These are phyloP conservation scores for Nemania diffusa DNA, from an alignment of 2,329 filamentous ascomycete species.

Conservation along the genomic window DNA sequence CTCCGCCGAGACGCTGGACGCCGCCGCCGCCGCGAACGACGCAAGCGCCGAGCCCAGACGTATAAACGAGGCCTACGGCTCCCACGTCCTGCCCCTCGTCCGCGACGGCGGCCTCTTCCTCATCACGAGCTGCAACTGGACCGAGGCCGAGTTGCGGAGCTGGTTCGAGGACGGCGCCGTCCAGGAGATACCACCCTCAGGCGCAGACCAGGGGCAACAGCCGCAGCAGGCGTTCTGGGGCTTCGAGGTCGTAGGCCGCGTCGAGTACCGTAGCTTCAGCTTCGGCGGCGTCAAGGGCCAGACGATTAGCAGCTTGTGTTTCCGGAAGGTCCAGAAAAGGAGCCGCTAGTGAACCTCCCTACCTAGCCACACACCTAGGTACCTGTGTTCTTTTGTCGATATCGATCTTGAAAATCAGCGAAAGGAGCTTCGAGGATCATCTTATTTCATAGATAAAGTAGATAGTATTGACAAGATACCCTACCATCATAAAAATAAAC, in stretches of 20 bases:
- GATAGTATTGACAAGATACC: constrained; percentile 2
- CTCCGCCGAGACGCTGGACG: constrained; percentile 59
- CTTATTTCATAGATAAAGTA: not conserved
- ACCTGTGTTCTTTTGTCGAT: too few species aligned
- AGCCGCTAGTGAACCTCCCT: not conserved
- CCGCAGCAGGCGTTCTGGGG: constrained; percentile 47
- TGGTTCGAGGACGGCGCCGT: constrained; percentile 74
- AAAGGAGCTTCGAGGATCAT: not conserved
- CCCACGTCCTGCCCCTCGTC: constrained; percentile 74
- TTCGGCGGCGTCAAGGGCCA: constrained; percentile 92
- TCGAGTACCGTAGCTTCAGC: constrained; percentile 86
- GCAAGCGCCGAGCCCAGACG: constrained; percentile 55
- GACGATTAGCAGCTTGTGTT: constrained; percentile 88
- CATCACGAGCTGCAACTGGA: constrained; percentile 98
- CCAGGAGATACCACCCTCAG: not conserved
- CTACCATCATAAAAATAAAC: not conserved
- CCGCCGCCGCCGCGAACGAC: not conserved
- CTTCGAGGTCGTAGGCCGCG: constrained; percentile 71
- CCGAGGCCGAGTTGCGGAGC: constrained; percentile 80
- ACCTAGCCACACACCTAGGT: not conserved
- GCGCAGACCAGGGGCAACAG: not conserved
- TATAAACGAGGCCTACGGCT: constrained; percentile 79
- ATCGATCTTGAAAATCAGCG: not conserved
- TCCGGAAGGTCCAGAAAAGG: constrained; percentile 62
- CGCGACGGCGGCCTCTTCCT: constrained; percentile 77